These are phyloP conservation scores for Metschnikowia peoriensis DNA, from an alignment of 805 yeast species.

Conservation along the genomic window DNA sequence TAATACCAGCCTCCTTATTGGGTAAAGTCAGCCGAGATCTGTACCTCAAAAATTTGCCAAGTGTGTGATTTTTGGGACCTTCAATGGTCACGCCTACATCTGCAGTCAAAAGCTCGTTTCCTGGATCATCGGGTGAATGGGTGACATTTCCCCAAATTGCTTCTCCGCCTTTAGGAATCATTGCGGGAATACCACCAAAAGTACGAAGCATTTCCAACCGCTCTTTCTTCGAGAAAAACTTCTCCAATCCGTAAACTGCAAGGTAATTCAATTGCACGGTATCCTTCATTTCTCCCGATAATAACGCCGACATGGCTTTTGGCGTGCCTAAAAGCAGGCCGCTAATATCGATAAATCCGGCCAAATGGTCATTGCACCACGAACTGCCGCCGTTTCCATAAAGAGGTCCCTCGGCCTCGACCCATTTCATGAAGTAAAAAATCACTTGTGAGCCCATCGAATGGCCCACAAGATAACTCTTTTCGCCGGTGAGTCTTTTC, in stretches of 20 bases:
- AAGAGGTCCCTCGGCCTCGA: constrained; percentile 74
- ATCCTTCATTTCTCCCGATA: constrained; percentile 98
- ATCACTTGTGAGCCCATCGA: constrained; percentile 96
- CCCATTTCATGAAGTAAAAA: constrained; percentile 93
- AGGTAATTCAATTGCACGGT: constrained; percentile 90
- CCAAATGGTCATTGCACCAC: constrained; percentile 88
- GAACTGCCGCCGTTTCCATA: constrained; percentile 88
- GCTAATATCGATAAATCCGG: constrained; percentile 78
- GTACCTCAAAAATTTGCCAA: constrained; percentile 75
- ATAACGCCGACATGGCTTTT: constrained; percentile 82
- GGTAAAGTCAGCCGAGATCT: constrained; percentile 40
- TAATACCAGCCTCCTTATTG: constrained; percentile 14
- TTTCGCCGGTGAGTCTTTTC: constrained; percentile 52
- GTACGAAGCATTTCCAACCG: constrained; percentile 80
- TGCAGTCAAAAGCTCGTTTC: constrained; percentile 24
- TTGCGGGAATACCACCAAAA: constrained; percentile 93
- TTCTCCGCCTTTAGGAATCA: constrained; percentile 96
- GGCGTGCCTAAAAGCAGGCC: constrained; percentile 95
- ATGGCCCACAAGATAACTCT: constrained; percentile 80
- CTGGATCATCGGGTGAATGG: constrained; percentile 70
- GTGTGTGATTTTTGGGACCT: constrained; percentile 41
- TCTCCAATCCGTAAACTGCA: constrained; percentile 92
- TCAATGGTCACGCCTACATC: constrained; percentile 18
- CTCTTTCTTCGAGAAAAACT: constrained; percentile 86
- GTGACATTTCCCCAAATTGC: constrained; percentile 78